phyloP scores from a whole-genome alignment of 2,329 filamentous ascomycete species.

The Ceratocystis alfenasii region DNA sequence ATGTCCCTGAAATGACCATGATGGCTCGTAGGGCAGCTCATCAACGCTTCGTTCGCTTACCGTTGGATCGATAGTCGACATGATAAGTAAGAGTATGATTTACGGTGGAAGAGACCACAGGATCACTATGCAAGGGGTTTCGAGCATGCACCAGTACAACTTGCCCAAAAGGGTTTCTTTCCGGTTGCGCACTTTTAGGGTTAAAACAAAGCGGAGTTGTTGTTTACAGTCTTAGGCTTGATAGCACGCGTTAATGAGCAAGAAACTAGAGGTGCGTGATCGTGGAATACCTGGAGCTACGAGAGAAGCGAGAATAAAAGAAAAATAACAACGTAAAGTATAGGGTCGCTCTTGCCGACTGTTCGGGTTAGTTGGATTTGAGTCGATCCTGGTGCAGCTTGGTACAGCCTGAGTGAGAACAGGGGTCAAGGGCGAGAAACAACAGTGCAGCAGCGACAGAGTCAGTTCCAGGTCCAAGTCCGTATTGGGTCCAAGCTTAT shows the following conservation, averaged over 20 bases:
- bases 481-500: neutral
- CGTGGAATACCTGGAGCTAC: too few species aligned
- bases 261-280: too few species aligned
- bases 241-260: too few species aligned
- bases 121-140: neutral
- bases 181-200: neutral
- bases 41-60: neutral
- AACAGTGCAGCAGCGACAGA: slow-evolving; percentile 5
- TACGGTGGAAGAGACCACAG: neutral
- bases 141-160: neutral
- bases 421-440: neutral
- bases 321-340: neutral
- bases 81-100: too few species aligned
- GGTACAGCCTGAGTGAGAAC: neutral
- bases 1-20: too few species aligned
- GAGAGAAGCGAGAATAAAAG: too few species aligned
- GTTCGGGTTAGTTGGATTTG: neutral
- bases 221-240: too few species aligned
- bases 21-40: neutral
- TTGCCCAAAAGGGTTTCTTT: neutral
- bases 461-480: neutral
- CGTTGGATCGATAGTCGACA: neutral
- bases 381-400: neutral
- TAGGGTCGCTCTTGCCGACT: neutral
- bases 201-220: neutral